Percentiles rank a stretch among this genome's conserved stretches.
Conservation (phyloP, 176 grass and related monocot species). For the Thalia dealbata region DNA sequence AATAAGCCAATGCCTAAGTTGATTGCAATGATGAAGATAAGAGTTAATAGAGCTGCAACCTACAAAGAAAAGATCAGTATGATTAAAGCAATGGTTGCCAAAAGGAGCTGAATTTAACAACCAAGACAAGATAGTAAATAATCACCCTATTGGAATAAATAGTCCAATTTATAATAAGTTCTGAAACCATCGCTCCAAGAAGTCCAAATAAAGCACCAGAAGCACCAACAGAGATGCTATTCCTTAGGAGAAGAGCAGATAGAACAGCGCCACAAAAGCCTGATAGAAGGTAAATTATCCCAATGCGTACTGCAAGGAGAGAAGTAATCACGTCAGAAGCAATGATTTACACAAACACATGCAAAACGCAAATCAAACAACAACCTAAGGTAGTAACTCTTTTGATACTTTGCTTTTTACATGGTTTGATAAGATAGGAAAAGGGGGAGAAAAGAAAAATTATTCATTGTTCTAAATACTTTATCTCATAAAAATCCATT, state of each 20-base stretch:
- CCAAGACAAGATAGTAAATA: neutral
- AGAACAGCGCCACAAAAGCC: constrained; percentile 75
- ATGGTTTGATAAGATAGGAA: no score
- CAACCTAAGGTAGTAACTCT: neutral
- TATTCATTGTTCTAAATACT: neutral
- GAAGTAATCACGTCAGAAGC: neutral
- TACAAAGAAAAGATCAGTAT: constrained; percentile 26
- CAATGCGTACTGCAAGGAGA: constrained; percentile 53
- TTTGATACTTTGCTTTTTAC: no score
- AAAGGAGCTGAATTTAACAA: neutral
- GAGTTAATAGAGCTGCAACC: constrained; percentile 70
- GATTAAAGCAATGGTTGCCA: neutral
- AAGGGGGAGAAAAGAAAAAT: no score
- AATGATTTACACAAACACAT: neutral
- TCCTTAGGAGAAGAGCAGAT: constrained; percentile 66
- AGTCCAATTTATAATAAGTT: constrained; percentile 94
- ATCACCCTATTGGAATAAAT: constrained; percentile 90
- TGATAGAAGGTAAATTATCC: constrained; percentile 66
- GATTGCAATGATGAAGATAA: constrained; percentile 59
- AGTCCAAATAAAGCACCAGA: constrained; percentile 94
- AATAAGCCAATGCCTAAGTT: constrained; percentile 77
- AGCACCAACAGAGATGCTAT: constrained; percentile 60
- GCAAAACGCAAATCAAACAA: neutral
- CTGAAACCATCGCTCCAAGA: constrained; percentile 94
- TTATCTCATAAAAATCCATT: neutral